Base-by-base conservation (phyloP, 1,139 yeast genomes). In the Wickerhamomyces sp. region DNA sequence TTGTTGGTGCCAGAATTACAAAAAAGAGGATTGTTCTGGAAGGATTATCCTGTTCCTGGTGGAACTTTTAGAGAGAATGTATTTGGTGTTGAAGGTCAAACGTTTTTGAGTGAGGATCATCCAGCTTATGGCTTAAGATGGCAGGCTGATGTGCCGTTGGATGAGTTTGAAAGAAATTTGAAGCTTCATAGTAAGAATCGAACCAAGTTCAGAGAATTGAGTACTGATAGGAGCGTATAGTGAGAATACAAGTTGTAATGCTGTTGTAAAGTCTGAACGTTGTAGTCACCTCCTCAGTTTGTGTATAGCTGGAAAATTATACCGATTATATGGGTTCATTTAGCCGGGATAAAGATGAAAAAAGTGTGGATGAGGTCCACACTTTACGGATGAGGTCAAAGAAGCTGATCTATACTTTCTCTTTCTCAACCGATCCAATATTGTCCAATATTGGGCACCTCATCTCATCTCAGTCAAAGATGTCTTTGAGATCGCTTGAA, bases 41-140 rank as follows among this genome's bases (percentile, higher is more conserved):
- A 57, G 4, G 64, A 61, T 37, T 60, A 61, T 43, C 54, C 56
- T 4, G 55, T 55, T 26, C 58, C 56, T 13, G 57, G 59, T 10
- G 58, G 50, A 7, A 49, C 59, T n/a, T 58, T 54, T 36, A 53
- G 60, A 42, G 60, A 57, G 36, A 51, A 50, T 30, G 38, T 55
- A 4, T 55, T 53, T 41, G 56, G 57, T 33, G 38, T 29, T 6
- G 38, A 42, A 13, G 50, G 68, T 63, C 64, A 39, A 63, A 64
- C 38, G 7, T 42, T 40, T 11, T 13, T 47, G 3, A 39, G 42
- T 5, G 41, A 34, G 27, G 43, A 39, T 15, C 72, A 67, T 45
- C 71, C 71, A 13, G 69, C 68, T 7, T 49, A 66, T 51, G 54
- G n/a, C 4, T 14, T 14, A n/a, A n/a, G 35, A 33, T 33, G 18